phyloP scores from a whole-genome alignment of 139 green algal species.

The Diplosphaera chodatii region DNA sequence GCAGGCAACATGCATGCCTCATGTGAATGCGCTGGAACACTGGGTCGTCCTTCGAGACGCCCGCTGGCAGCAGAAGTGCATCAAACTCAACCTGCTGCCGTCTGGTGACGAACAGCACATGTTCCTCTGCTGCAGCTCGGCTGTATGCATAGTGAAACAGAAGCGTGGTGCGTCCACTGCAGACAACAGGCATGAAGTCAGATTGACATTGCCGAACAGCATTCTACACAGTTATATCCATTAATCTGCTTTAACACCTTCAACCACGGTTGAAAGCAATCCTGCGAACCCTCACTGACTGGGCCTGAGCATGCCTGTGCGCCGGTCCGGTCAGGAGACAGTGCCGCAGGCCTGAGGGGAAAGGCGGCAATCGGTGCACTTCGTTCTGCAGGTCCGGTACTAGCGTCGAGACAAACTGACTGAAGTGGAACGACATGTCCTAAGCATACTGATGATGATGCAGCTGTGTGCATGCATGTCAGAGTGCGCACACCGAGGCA shows the following conservation, averaged over 20 bases:
- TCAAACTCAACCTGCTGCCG: neutral
- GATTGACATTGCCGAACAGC: too few relatives aligned
- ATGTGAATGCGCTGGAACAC: slow-evolving; percentile 1
- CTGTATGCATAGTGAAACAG: slow-evolving; percentile 14
- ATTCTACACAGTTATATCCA: too few relatives aligned
- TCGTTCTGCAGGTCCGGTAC: neutral
- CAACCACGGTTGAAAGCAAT: too few relatives aligned
- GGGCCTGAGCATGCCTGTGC: too few relatives aligned
- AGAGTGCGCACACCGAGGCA: too few relatives aligned
- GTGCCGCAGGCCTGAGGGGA: neutral
- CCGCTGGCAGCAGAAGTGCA: neutral
- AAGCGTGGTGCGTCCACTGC: slow-evolving; percentile 12
- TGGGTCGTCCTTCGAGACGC: neutral
- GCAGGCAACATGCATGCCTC: too few relatives aligned
- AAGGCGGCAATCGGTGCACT: neutral
- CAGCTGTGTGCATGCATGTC: too few relatives aligned
- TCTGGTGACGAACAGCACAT: neutral
- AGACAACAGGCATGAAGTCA: neutral
- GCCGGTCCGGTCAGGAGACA: neutral
- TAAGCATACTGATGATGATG: neutral
- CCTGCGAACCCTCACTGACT: too few relatives aligned
- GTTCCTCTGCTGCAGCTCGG: neutral
- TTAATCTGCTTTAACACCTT: too few relatives aligned
- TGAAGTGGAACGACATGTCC: neutral
- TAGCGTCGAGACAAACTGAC: neutral